These are phyloP conservation scores for Kodamaea laetipori DNA, from an alignment of 805 yeast genomes.

Conservation along the genomic window DNA sequence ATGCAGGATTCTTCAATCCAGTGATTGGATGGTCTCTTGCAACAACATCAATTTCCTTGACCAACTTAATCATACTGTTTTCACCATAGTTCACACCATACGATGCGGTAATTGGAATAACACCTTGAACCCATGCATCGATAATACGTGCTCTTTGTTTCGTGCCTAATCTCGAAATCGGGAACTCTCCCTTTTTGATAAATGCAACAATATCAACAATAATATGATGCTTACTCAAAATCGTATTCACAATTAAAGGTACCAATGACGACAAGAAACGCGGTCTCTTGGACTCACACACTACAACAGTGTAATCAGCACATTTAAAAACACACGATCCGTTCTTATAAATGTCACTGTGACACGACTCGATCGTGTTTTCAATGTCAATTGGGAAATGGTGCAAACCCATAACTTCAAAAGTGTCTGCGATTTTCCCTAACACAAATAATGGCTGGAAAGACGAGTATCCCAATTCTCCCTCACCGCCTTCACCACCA, in stretches of 20 bases:
- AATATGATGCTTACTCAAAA: conserved; percentile 78
- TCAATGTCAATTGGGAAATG: conserved; percentile 89
- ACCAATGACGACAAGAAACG: conserved; percentile 69
- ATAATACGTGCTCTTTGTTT: conserved; percentile 76
- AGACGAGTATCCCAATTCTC: conserved; percentile 28
- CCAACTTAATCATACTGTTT: conserved; percentile 55
- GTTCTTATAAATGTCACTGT: conserved; percentile 57
- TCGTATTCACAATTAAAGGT: conserved; percentile 77
- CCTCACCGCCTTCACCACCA: conserved; percentile 17
- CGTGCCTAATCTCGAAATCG: conserved; percentile 70
- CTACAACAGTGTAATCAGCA: conserved; percentile 74
- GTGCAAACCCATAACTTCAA: conserved; percentile 88
- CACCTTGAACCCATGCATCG: conserved; percentile 51
- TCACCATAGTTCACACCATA: conserved; percentile 69
- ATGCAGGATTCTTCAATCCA: conserved; percentile 45
- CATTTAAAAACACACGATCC: conserved; percentile 74
- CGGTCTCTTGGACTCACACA: conserved; percentile 62
- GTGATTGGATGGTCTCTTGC: conserved; percentile 42
- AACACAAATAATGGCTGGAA: conserved; percentile 82
- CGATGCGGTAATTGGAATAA: conserved; percentile 42
- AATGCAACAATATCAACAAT: conserved; percentile 84
- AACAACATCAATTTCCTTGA: conserved; percentile 54
- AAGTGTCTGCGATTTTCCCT: conserved; percentile 82
- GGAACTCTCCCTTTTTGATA: conserved; percentile 62
- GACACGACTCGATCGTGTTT: conserved; percentile 47